These are phyloP conservation scores for Psilocybe subaeruginosa DNA, from an alignment of 768 basidiomycete genomes.

Conservation along the genomic window DNA sequence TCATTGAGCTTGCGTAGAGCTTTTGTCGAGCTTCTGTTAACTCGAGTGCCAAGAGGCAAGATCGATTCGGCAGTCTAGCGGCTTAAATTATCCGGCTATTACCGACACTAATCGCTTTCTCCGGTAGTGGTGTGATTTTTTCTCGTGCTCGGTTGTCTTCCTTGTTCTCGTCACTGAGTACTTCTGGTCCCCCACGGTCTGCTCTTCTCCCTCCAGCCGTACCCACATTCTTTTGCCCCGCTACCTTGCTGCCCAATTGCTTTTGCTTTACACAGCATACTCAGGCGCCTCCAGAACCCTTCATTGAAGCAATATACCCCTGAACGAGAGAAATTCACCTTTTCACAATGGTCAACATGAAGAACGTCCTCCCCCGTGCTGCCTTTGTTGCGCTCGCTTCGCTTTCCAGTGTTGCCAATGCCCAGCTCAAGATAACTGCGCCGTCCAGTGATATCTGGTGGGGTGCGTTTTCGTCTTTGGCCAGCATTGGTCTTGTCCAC, in stretches of 20 bases:
- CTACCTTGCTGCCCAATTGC: neutral
- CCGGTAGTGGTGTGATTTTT: slow-evolving; percentile 7
- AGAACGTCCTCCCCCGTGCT: slow-evolving; percentile 23
- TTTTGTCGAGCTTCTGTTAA: too few species aligned
- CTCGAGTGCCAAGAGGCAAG: too few species aligned
- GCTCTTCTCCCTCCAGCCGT: slow-evolving; percentile 5
- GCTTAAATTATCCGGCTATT: neutral
- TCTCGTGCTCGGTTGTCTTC: neutral
- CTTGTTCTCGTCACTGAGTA: slow-evolving; percentile 9
- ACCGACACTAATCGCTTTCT: neutral
- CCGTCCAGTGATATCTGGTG: slow-evolving; percentile 59
- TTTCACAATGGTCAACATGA: slow-evolving; percentile 17
- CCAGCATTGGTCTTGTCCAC: neutral
- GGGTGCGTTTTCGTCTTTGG: slow-evolving; percentile 44
- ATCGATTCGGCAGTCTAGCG: too few species aligned
- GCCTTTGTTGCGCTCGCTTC: slow-evolving; percentile 39
- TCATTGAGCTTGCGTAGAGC: too few species aligned
- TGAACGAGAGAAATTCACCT: neutral
- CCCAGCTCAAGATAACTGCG: slow-evolving; percentile 45
- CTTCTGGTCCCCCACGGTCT: slow-evolving; percentile 4
- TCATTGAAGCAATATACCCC: neutral
- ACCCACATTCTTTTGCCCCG: slow-evolving; percentile 12
- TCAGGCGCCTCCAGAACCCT: neutral
- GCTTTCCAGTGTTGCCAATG: slow-evolving; percentile 32
- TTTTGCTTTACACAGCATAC: neutral